Evolutionary conservation across 176 grass and related monocot species (phyloP).

Genomic region (Cenchrus fungigraminus): DNA sequence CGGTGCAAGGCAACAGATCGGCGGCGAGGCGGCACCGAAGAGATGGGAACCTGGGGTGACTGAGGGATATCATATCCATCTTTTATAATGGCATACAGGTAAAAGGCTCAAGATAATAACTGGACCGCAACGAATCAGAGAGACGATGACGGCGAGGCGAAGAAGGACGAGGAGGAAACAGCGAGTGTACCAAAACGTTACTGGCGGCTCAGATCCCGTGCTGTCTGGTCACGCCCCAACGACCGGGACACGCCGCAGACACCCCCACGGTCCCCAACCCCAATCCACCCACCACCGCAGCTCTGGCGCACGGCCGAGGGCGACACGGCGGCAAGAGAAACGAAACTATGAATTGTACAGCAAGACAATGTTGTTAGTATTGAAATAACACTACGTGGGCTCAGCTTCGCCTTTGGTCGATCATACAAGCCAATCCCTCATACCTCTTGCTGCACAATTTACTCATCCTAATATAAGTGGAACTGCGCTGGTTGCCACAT

Average conservation of each 20-base stretch:
- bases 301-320: constrained; percentile 7
- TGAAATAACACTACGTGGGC: not conserved
- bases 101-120: no score
- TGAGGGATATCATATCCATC: not conserved
- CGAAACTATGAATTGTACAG: no score
- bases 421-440: constrained; percentile 22
- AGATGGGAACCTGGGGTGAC: not conserved
- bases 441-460: not conserved
- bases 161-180: not conserved
- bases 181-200: not conserved
- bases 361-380: no score
- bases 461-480: not conserved
- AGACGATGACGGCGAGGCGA: no score
- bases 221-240: not conserved
- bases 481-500: constrained; percentile 26
- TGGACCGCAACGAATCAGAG: no score
- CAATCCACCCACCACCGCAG: not conserved
- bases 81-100: no score
- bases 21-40: constrained; percentile 23
- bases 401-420: constrained; percentile 33
- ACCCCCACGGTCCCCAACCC: constrained; percentile 26
- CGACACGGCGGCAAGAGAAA: not conserved
- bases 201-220: constrained; percentile 34
- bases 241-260: not conserved
- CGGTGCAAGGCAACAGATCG: not conserved